These are phyloP conservation scores for Heracleum sosnowskyi DNA, from an alignment of 129 eudicot genomes.

Conservation along the genomic window DNA sequence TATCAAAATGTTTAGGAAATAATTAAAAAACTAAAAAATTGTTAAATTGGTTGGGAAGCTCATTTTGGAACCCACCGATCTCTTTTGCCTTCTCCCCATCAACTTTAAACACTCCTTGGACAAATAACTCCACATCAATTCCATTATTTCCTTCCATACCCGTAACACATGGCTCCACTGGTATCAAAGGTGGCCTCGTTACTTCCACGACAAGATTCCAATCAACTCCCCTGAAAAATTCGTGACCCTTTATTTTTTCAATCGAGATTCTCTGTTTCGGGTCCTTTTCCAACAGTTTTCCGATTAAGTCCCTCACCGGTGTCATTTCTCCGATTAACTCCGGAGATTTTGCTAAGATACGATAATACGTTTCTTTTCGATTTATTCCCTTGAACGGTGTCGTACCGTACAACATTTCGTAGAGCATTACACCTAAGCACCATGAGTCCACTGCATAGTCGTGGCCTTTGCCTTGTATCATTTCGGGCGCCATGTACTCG, in stretches of 20 bases:
- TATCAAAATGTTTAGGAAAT: too few species aligned
- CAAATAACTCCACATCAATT: constrained; percentile 67
- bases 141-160: constrained; percentile 26
- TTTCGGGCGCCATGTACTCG: constrained; percentile 92
- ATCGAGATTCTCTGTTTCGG: constrained; percentile 56
- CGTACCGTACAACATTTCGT: constrained; percentile 80
- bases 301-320: constrained; percentile 71
- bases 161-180: constrained; percentile 42
- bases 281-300: constrained; percentile 72
- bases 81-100: background rate
- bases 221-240: constrained; percentile 56
- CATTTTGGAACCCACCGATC: background rate
- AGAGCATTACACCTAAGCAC: constrained; percentile 68
- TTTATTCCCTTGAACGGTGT: constrained; percentile 76
- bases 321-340: constrained; percentile 64
- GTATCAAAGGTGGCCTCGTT: constrained; percentile 79
- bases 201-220: constrained; percentile 57
- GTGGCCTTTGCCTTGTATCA: constrained; percentile 75
- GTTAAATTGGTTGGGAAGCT: background rate
- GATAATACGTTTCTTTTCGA: constrained; percentile 79
- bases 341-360: constrained; percentile 50
- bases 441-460: constrained; percentile 89
- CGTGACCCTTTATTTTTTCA: constrained; percentile 70
- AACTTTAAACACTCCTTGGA: constrained; percentile 46
- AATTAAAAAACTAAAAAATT: background rate